Base-by-base conservation (phyloP, 23 red algal genomes). In the Gracilaria domingensis region DNA sequence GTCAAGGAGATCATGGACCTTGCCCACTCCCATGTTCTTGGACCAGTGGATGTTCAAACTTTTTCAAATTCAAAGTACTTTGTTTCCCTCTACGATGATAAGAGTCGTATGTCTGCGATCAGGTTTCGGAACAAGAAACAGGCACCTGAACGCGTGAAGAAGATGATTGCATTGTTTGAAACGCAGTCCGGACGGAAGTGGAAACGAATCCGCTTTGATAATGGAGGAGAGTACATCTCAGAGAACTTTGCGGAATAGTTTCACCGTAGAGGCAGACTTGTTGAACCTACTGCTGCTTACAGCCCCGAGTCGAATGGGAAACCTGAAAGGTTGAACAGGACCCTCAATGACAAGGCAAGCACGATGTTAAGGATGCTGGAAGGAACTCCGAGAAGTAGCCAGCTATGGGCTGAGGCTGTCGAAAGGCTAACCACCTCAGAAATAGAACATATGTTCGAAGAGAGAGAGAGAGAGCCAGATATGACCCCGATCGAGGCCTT, bases 231-330 rank as follows among this genome's bases (percentile, higher is more conserved):
- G 20, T 58, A 58, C 20, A 2, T 58, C 18, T 58, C 4, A 23
- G 4, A 58, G 54, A 23, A 18, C 7, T 12, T 58, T 2, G 20
- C 54, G 2, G 16, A 18, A 2, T 58, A 16, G 54, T 18, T 18
- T 4, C 7, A 58, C 7, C 14, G 4, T 3, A 74, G 21, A 16
- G 80, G 45, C 14, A 11, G 4, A 7, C 42, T 45, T 11, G 11
- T 45, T 11, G 42, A 45, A 45, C 42, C 42, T 4, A 7, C 42
- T 11, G 5, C 42, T 11, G 42, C 42, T 7, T 83, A 58, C 56
- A 56, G 24, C 35, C 56, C 44, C 6, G 80, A 83, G 48, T 83
- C 80, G 28, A 83, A 58, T 20, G 50, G 80, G 12, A 11, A 65
- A 26, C 51, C 47, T 23, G 80, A 59, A 44, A 35, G 50, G 14